Base-by-base conservation (phyloP, 192 early-diverging fungal species). In the Dimargaris verticillata region DNA sequence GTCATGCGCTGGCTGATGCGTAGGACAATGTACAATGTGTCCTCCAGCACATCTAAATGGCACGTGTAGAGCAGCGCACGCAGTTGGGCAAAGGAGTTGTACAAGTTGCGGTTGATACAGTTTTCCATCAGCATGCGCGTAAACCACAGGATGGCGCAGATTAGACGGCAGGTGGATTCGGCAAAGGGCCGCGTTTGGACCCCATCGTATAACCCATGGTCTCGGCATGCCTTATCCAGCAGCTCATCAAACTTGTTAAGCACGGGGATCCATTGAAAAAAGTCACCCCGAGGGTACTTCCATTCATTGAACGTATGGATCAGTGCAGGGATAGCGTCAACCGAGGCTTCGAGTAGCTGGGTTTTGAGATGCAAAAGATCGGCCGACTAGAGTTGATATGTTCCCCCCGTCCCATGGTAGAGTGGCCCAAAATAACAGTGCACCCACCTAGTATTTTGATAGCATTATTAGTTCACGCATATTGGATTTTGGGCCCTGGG, bases 201-300 rank as follows among this genome's bases (percentile, higher is more conserved):
- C 12, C 38, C 41, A 29, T 74, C 72, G 25, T 82, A 69, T 61
- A 92, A 69, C 47, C 81, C 76, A 66, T 79, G 80, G 57, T 79
- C 75, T 61, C 78, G 73, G 63, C 81, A 82, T 26, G 79, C 68
- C 14, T 72, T 66, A 50, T 82, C 83, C 44, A 98, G 71, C 26
- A 94, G 83, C 12, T 72, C 72, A 64, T 95, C 95, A 64, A 95
- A 93, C 26, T 88, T 79, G 75, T 99, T 95, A 47, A 99, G 81
- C 5, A 95, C 91, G 14, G 79, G 70, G 38, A 94, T 88, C 93
- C 93, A 99, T 58, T 95, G 92, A 75, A 86, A 93, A 58, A 99
- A 72, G 63, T 99, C 95, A 48, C 90, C 89, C 55, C 92, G 85
- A 44, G 83, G 84, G 70, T 80, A 89, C 45, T 72, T 71, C 91